phyloP scores from a whole-genome alignment of 345 rosid genomes.

The Euphorbia lathyris region DNA sequence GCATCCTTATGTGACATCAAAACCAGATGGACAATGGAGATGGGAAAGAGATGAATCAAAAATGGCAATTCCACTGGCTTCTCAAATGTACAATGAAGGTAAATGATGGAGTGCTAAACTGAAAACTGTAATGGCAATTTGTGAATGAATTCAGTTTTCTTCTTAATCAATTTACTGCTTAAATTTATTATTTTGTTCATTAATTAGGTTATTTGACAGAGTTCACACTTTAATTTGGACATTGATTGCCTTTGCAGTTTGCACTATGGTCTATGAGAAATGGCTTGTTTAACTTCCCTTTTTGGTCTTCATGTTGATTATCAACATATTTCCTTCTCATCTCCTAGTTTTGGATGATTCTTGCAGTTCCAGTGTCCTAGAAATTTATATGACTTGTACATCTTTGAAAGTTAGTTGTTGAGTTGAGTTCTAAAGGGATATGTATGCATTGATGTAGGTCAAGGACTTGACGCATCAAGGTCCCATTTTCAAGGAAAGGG shows the following conservation, averaged over 20 bases:
- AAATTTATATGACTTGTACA: not conserved
- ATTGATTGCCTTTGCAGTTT: not conserved
- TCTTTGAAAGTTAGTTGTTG: not conserved
- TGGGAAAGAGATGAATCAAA: conserved; percentile 78
- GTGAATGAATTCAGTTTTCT: not conserved
- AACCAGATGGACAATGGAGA: conserved; percentile 60
- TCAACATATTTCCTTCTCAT: not conserved
- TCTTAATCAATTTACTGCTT: not conserved
- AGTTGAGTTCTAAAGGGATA: conserved; percentile 12
- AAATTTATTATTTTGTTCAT: not conserved
- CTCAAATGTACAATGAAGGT: conserved; percentile 61
- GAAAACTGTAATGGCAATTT: not conserved
- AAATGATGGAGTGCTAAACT: not conserved
- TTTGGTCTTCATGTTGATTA: not conserved
- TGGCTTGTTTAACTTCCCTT: not conserved
- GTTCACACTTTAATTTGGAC: not conserved
- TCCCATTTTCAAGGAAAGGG: conserved; percentile 55
- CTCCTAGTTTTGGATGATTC: not conserved
- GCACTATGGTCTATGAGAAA: not conserved
- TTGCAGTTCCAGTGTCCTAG: not conserved
- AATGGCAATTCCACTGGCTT: conserved; percentile 47
- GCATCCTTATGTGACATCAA: conserved; percentile 41
- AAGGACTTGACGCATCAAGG: conserved; percentile 60
- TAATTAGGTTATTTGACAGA: not conserved
- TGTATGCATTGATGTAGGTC: conserved; percentile 47